Conservation (phyloP, 208 protist genomes). For the Trypanosoma boissoni region DNA sequence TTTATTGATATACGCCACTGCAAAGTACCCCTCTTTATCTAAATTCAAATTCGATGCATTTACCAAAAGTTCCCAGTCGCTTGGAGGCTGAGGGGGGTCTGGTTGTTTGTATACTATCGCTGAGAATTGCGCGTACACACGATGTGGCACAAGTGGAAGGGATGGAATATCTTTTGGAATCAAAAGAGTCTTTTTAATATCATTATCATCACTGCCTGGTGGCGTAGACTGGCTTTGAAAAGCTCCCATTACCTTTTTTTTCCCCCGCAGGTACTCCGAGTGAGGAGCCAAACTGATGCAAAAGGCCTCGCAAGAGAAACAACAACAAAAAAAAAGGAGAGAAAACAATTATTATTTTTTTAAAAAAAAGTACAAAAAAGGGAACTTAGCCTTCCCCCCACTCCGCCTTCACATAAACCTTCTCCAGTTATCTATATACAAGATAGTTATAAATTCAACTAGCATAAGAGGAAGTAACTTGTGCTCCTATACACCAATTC, state of each 20-base stretch:
- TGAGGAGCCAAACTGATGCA: too few species aligned
- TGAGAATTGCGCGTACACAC: conserved; percentile 69
- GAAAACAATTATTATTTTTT: not conserved
- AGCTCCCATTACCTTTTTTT: conserved; percentile 13
- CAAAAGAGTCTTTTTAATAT: conserved; percentile 32
- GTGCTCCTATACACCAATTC: too few species aligned
- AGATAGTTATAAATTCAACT: too few species aligned
- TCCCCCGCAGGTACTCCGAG: too few species aligned
- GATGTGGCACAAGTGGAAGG: conserved; percentile 60
- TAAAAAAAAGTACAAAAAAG: not conserved
- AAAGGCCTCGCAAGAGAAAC: not conserved
- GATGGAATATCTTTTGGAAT: conserved; percentile 45
- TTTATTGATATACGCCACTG: conserved; percentile 77
- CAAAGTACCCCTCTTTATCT: conserved; percentile 85
- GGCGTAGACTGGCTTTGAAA: not conserved
- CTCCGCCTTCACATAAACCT: too few species aligned
- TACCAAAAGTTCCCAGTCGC: conserved; percentile 71
- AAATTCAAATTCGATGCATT: conserved; percentile 59
- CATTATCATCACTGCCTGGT: not conserved
- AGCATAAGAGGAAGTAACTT: too few species aligned
- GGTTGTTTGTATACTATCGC: conserved; percentile 70
- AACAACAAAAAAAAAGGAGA: conserved; percentile 9
- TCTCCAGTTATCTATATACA: too few species aligned
- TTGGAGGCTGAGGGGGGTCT: conserved; percentile 37
- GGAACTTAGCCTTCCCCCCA: too few species aligned